These are phyloP conservation scores for Kwoniella sp. DNA, from an alignment of 768 basidiomycete genomes.

Conservation along the genomic window DNA sequence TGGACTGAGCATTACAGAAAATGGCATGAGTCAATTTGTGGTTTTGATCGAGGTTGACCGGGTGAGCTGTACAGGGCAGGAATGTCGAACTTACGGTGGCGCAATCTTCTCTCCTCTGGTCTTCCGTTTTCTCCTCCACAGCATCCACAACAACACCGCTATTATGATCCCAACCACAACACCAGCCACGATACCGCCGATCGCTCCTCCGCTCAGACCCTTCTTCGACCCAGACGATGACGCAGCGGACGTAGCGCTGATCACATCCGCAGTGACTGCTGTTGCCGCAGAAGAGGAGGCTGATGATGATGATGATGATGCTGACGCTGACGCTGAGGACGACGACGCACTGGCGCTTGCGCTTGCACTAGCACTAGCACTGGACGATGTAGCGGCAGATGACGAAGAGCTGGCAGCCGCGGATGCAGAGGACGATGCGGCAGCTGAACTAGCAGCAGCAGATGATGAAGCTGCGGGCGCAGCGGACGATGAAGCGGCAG, in stretches of 20 bases:
- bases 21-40: too few relatives aligned
- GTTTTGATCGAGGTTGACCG: too few relatives aligned
- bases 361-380: slow-evolving; percentile 11
- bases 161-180: slow-evolving; percentile 38
- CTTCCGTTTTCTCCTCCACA: slow-evolving; percentile 29
- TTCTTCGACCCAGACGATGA: slow-evolving; percentile 2
- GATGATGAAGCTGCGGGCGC: slow-evolving; percentile 16
- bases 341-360: slow-evolving; percentile 53
- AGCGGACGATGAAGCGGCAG: slow-evolving; percentile 15
- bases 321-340: slow-evolving; percentile 60
- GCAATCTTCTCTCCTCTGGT: slow-evolving; percentile 38
- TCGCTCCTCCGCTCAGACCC: slow-evolving; percentile 40
- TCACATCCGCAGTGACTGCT: slow-evolving; percentile 63
- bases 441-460: slow-evolving; percentile 6
- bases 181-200: slow-evolving; percentile 52
- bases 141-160: slow-evolving; percentile 27
- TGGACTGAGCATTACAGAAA: slow-evolving; percentile 24
- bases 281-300: slow-evolving; percentile 50
- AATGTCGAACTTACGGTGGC: slow-evolving; percentile 49
- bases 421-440: slow-evolving; percentile 15
- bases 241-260: slow-evolving; percentile 48
- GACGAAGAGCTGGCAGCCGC: slow-evolving; percentile 18
- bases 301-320: slow-evolving; percentile 29
- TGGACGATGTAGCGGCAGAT: slow-evolving; percentile 15
- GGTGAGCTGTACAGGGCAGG: too few relatives aligned